Conservation (phyloP, 345 rosid genomes). For the Rhizophora apiculata region DNA sequence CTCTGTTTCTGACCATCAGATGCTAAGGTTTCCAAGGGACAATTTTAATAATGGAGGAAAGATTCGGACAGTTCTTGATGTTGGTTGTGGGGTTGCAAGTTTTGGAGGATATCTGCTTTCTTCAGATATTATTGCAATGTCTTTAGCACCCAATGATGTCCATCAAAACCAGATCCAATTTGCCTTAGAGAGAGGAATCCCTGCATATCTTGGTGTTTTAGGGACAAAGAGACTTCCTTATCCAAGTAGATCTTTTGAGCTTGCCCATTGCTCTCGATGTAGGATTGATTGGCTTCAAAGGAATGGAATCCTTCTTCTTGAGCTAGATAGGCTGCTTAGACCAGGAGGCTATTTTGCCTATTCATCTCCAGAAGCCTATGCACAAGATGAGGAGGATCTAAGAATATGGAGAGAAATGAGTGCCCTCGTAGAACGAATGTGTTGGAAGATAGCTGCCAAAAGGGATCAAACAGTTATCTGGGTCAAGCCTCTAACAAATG, state of each 20-base stretch:
- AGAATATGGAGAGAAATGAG: constrained; percentile 97
- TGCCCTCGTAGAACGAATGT: constrained; percentile 85
- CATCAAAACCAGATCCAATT: constrained; percentile 99
- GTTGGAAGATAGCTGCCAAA: constrained; percentile 91
- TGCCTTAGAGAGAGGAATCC: constrained; percentile 97
- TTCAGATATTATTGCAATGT: constrained; percentile 81
- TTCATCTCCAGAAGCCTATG: constrained; percentile 98
- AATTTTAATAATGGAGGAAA: constrained; percentile 72
- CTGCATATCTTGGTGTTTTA: constrained; percentile 94
- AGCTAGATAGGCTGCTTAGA: constrained; percentile 89
- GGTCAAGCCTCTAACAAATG: constrained; percentile 90
- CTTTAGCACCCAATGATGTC: constrained; percentile 95
- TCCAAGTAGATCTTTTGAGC: constrained; percentile 97
- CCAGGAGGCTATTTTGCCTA: constrained; percentile 99
- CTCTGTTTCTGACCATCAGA: constrained; percentile 46
- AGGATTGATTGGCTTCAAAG: constrained; percentile 99
- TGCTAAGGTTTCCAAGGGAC: constrained; percentile 77
- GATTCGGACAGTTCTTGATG: constrained; percentile 85
- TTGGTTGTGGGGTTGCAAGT: constrained; percentile 99
- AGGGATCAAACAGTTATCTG: constrained; percentile 94
- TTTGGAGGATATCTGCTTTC: constrained; percentile 94
- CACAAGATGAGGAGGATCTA: constrained; percentile 90
- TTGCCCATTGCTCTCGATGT: constrained; percentile 97
- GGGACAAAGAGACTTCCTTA: constrained; percentile 97
- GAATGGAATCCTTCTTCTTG: constrained; percentile 95